phyloP scores from a whole-genome alignment of 192 early-diverging fungal species.

The Tieghemiomyces parasiticus region DNA sequence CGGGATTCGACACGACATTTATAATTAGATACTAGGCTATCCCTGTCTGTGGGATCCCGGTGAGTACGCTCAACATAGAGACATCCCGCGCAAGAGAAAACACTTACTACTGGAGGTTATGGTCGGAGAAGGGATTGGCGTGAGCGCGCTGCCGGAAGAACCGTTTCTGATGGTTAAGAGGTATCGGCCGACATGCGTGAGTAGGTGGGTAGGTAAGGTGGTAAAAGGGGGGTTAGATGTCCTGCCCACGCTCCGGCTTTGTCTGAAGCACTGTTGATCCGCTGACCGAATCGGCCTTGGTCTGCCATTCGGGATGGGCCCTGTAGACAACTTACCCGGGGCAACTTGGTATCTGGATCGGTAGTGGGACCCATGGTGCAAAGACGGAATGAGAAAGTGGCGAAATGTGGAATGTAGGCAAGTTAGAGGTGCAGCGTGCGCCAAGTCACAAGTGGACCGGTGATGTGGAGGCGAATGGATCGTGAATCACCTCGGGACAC shows the following conservation, averaged over 20 bases:
- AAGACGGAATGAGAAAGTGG: too few species aligned
- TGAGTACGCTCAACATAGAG: neutral
- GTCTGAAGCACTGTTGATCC: neutral
- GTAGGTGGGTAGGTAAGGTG: neutral
- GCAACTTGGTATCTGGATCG: conserved; percentile 2
- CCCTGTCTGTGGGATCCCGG: neutral
- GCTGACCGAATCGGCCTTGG: neutral
- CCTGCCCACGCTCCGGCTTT: neutral
- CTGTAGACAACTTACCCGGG: conserved; percentile 1
- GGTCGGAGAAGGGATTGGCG: conserved; percentile 95
- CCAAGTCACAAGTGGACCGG: too few species aligned
- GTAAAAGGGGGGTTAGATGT: neutral
- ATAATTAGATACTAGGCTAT: neutral
- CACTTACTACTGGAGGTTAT: conserved; percentile 76
- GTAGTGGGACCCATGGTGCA: neutral
- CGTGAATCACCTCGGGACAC: too few species aligned
- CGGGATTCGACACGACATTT: neutral
- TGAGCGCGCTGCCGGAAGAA: conserved; percentile 83
- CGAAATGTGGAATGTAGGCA: too few species aligned
- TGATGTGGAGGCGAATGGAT: too few species aligned
- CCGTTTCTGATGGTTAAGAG: conserved; percentile 52
- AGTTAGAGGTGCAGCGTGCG: too few species aligned
- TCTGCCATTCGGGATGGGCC: neutral
- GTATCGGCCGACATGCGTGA: neutral
- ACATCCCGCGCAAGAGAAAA: neutral